Base-by-base conservation (phyloP, 2,329 filamentous ascomycete species). In the Cladosporium sp. region DNA sequence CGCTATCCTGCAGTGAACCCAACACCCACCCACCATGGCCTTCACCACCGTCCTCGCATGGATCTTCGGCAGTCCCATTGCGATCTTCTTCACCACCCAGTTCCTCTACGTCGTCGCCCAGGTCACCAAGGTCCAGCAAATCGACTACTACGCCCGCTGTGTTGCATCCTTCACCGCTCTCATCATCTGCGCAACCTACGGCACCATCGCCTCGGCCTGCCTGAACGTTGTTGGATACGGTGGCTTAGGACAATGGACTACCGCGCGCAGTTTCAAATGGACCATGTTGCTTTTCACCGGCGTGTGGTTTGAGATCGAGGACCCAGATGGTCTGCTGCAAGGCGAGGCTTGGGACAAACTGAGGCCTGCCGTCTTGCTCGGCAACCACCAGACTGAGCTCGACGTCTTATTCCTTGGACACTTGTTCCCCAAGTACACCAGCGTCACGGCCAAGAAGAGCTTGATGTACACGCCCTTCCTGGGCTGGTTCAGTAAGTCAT, bases 321-420 rank as follows among this genome's bases (percentile, higher is more conserved):
- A 66, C 36, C 53, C 91, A 11, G 62, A 82, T 53, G 70, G 83
- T 57, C 67, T 83, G 59, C 79, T 91, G 52, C 12, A 50, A 18
- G 48, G 48, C 18, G 55, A 56, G 27, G 53, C 61, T 25, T 62
- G 51, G 40, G 51, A 54, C 12, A 72, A 73, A 40, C 83, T 76
- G 8, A 76, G 92, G 45, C 93, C 93, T 1, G 91, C 88, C 51
- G 86, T 98, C 51, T 91, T 98, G 63, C 78, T 98, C 59, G 87
- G 86, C 35, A 97, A 97, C 71, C 93, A 98, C 73, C 93, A 98
- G 78, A 75, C 71, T 15, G 93, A 97, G 72, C 81, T 98, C 58
- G 93, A 98, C 66, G 87, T 98, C 35, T 78, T 95, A 53, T 86
- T 96, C 82, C 79, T 98, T 22, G 93, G 90, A 55, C 76, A 78